phyloP scores from a whole-genome alignment of 352 stramenopile genomes.

The Phytophthora tentaculata region DNA sequence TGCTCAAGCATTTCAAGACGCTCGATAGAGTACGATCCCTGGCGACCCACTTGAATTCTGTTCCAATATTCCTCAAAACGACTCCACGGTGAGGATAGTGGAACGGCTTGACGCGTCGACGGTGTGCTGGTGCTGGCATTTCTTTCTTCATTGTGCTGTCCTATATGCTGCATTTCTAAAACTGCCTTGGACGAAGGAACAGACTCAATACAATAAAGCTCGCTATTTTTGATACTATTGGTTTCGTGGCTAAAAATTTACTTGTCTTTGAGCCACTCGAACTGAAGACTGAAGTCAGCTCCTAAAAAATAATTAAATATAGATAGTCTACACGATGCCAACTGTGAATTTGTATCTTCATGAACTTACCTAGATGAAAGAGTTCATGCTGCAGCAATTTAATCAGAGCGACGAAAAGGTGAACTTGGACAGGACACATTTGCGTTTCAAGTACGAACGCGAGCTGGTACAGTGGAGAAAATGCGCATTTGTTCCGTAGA shows the following conservation, averaged over 20 bases:
- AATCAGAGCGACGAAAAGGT: conserved; percentile 1
- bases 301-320: background rate
- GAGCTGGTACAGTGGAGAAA: conserved; percentile 40
- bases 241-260: no score
- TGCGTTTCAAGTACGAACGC: conserved; percentile 49
- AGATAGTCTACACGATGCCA: background rate
- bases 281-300: conserved; percentile 18
- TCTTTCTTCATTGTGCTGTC: background rate
- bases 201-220: no score
- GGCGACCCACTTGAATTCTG: conserved; percentile 14
- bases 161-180: background rate
- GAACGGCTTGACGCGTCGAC: background rate
- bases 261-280: conserved; percentile 12
- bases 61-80: conserved; percentile 17
- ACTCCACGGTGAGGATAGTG: background rate
- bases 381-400: conserved; percentile 25
- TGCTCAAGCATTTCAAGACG: conserved; percentile 12
- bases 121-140: background rate
- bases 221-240: no score
- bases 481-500: conserved; percentile 31
- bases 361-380: conserved; percentile 12
- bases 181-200: no score
- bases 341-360: background rate
- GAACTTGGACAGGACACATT: conserved; percentile 7
- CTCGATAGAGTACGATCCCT: conserved; percentile 26